Evolutionary conservation across 1,284 basidiomycete genomes (phyloP).

Genomic region (Hypsizygus ulmarius): DNA sequence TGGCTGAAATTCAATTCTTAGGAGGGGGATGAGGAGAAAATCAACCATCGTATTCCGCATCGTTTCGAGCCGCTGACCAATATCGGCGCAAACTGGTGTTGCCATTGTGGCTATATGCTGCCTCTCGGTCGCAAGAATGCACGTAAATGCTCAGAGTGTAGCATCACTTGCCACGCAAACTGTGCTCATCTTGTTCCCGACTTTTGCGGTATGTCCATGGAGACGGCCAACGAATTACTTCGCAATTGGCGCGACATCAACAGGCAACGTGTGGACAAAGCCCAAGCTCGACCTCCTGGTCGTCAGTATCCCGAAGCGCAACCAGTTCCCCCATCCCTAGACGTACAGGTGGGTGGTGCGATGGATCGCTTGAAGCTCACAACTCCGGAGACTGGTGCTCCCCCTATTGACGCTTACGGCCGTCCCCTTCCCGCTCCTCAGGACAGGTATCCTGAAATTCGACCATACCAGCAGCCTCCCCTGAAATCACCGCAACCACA

Average conservation of each 20-base stretch:
- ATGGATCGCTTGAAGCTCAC: conserved; percentile 52
- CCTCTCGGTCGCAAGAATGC: conserved; percentile 97
- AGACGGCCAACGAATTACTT: conserved; percentile 93
- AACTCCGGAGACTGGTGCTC: conserved; percentile 33
- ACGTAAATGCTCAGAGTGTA: conserved; percentile 93
- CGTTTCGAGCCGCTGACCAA: conserved; percentile 98
- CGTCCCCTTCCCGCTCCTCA: conserved; percentile 26
- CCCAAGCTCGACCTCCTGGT: conserved; percentile 33
- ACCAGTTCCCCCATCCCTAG: conserved; percentile 26
- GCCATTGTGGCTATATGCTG: conserved; percentile 98
- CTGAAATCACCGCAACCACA: conserved; percentile 21
- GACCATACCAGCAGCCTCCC: conserved; percentile 34
- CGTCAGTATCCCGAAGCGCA: conserved; percentile 34
- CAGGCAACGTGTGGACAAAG: conserved; percentile 49
- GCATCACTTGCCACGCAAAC: conserved; percentile 95
- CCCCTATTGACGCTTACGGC: conserved; percentile 37
- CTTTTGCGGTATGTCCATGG: conserved; percentile 99
- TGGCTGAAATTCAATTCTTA: conserved; percentile 26
- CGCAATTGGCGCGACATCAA: conserved; percentile 88
- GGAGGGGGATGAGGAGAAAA: conserved; percentile 98
- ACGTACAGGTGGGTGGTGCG: conserved; percentile 33
- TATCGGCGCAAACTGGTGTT: conserved; percentile 99
- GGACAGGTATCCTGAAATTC: conserved; percentile 37
- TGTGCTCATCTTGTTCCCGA: conserved; percentile 98
- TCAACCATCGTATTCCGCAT: conserved; percentile 99